Percentiles rank a stretch among this genome's conserved stretches.
Evolutionary conservation across 306 rosid genomes (phyloP).

Genomic region (Pyrus communis): DNA sequence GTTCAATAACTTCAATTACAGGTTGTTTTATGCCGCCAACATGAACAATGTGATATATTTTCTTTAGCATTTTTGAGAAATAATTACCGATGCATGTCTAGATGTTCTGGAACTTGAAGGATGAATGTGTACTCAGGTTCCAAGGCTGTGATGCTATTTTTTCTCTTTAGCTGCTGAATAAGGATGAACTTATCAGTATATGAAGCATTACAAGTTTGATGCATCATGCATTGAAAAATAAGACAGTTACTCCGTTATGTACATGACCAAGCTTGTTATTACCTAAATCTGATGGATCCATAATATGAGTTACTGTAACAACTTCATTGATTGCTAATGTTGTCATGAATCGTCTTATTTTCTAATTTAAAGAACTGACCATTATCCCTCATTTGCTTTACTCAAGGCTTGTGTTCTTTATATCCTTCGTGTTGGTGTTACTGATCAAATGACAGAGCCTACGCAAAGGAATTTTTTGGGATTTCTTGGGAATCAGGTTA

Average conservation of each 20-base stretch:
- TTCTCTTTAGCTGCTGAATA: not conserved
- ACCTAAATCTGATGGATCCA: not conserved
- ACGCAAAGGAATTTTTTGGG: slow-evolving; percentile 76
- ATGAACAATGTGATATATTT: not conserved
- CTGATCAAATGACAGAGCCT: slow-evolving; percentile 96
- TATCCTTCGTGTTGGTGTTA: slow-evolving; percentile 79
- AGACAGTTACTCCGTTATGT: not conserved
- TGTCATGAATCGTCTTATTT: not conserved
- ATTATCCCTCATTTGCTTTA: slow-evolving; percentile 20
- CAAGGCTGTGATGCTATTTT: not conserved
- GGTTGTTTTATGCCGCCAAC: not conserved
- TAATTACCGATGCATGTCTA: not conserved
- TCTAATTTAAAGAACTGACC: slow-evolving; percentile 20
- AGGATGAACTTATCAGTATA: not conserved
- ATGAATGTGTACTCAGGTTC: not conserved
- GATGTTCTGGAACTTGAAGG: slow-evolving; percentile 4
- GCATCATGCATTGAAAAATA: not conserved
- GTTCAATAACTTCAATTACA: not conserved
- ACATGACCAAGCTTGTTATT: not conserved
- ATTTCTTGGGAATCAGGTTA: slow-evolving; percentile 77
- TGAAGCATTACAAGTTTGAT: not conserved
- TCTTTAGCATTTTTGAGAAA: not conserved
- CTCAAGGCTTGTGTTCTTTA: slow-evolving; percentile 95
- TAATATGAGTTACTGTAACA: not conserved
- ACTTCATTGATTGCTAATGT: not conserved